Percentiles rank a stretch among this genome's conserved stretches.
Conservation (phyloP, 2,329 filamentous ascomycete genomes). For the Madurella mycetomatis region DNA sequence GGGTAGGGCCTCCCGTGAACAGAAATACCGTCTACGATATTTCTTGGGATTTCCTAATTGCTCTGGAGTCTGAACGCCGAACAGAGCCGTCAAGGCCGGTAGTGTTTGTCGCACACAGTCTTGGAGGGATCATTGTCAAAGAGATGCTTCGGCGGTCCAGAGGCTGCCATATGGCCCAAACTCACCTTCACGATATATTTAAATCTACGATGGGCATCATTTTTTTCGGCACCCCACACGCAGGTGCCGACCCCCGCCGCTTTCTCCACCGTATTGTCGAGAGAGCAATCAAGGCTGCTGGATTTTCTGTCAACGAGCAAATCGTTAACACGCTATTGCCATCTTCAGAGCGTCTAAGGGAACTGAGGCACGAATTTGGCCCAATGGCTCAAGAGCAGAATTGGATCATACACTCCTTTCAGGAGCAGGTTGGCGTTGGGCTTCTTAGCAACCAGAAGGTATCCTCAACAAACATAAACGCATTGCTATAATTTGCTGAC, state of each 20-base stretch:
- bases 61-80: constrained; percentile 26
- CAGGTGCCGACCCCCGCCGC: constrained; percentile 25
- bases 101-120: constrained; percentile 33
- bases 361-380: constrained; percentile 31
- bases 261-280: constrained; percentile 21
- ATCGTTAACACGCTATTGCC: constrained; percentile 34
- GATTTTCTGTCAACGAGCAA: constrained; percentile 30
- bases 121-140: constrained; percentile 34
- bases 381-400: constrained; percentile 27
- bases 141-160: constrained; percentile 21
- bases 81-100: constrained; percentile 22
- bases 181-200: constrained; percentile 19
- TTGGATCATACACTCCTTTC: constrained; percentile 36
- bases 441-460: constrained; percentile 14
- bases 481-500: background rate
- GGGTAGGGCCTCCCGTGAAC: constrained; percentile 21
- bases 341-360: constrained; percentile 30
- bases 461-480: background rate
- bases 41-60: constrained; percentile 32
- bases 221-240: constrained; percentile 35
- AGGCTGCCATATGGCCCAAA: constrained; percentile 1
- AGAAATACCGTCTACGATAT: constrained; percentile 31
- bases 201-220: constrained; percentile 27
- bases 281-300: constrained; percentile 14
- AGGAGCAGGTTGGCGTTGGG: constrained; percentile 27